A percentile compares a stretch with the other conserved stretches of the same genome.
Evolutionary conservation across 1,284 basidiomycete genomes (phyloP).

Genomic region (Puccinia hordei): DNA sequence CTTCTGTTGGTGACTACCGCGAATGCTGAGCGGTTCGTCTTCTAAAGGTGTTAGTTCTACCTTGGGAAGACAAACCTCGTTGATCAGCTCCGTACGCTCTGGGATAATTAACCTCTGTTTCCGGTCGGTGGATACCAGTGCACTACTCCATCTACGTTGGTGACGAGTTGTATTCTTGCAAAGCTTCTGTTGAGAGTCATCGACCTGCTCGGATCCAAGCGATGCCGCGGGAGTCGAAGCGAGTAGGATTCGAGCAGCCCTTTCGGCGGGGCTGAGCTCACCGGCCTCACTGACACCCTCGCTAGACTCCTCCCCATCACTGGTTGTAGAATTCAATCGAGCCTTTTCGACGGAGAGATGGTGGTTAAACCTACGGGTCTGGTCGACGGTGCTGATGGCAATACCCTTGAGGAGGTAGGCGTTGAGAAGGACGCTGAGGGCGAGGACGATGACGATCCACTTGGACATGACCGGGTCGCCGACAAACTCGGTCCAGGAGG

Average conservation of each 20-base stretch:
- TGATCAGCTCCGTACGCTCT: neutral
- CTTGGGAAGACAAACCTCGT: neutral
- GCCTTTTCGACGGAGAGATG: slow-evolving; percentile 8
- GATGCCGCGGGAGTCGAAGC: slow-evolving; percentile 53
- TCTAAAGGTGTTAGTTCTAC: neutral
- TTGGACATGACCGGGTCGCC: slow-evolving; percentile 93
- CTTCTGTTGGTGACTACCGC: neutral
- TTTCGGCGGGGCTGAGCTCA: slow-evolving; percentile 58
- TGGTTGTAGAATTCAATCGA: neutral
- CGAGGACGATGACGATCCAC: slow-evolving; percentile 89
- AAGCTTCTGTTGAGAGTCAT: too few relatives aligned
- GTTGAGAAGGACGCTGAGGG: slow-evolving; percentile 85
- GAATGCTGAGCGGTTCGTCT: neutral
- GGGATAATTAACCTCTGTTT: neutral
- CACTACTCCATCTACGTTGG: slow-evolving; percentile 42
- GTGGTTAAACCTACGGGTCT: slow-evolving; percentile 43
- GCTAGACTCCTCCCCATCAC: slow-evolving; percentile 15
- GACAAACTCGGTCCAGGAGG: slow-evolving; percentile 88
- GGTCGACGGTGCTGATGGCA: slow-evolving; percentile 59
- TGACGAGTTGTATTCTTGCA: slow-evolving; percentile 49
- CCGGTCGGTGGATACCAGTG: neutral
- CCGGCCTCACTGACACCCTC: neutral
- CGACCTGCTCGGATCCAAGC: slow-evolving; percentile 5
- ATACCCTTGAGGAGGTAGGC: slow-evolving; percentile 85
- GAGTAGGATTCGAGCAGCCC: slow-evolving; percentile 58